Evolutionary conservation across 2,329 filamentous ascomycete species (phyloP).

Genomic region (Alternaria novae-zelandiae): DNA sequence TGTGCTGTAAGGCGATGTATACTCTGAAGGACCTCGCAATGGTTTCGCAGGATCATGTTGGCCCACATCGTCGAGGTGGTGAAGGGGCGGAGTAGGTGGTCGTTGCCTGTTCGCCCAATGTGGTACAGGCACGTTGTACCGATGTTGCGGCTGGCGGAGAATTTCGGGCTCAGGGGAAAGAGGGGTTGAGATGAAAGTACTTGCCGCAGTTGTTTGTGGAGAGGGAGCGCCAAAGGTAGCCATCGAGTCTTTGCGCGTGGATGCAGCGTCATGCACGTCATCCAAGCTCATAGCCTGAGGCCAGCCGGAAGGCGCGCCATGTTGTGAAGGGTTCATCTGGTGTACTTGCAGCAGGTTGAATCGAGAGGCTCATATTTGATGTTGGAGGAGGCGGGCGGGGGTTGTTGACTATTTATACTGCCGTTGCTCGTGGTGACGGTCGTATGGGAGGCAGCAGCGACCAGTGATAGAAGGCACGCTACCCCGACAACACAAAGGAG

Average conservation of each 20-base stretch:
- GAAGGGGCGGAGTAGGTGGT: slow-evolving; percentile 8
- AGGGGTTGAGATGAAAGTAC: neutral
- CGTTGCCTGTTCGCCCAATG: neutral
- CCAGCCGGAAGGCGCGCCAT: neutral
- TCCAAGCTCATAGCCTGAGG: neutral
- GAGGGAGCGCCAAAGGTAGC: neutral
- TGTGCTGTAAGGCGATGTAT: neutral
- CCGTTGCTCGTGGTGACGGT: slow-evolving; percentile 6
- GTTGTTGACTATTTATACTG: slow-evolving; percentile 7
- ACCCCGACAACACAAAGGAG: neutral
- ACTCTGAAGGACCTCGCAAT: neutral
- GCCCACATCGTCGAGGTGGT: neutral
- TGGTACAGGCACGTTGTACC: neutral
- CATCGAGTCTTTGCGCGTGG: neutral
- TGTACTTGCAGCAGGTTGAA: neutral
- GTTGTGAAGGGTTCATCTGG: slow-evolving; percentile 8
- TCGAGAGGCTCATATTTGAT: neutral
- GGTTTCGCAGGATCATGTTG: neutral
- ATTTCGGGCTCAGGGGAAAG: neutral
- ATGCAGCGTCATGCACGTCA: neutral
- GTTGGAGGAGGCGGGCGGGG: neutral
- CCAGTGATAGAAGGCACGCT: slow-evolving; percentile 7
- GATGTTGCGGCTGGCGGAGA: neutral
- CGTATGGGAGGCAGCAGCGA: neutral
- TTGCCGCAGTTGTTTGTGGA: neutral